Evolutionary conservation across 306 rosid species (phyloP).

Genomic region (Styphnolobium japonicum): DNA sequence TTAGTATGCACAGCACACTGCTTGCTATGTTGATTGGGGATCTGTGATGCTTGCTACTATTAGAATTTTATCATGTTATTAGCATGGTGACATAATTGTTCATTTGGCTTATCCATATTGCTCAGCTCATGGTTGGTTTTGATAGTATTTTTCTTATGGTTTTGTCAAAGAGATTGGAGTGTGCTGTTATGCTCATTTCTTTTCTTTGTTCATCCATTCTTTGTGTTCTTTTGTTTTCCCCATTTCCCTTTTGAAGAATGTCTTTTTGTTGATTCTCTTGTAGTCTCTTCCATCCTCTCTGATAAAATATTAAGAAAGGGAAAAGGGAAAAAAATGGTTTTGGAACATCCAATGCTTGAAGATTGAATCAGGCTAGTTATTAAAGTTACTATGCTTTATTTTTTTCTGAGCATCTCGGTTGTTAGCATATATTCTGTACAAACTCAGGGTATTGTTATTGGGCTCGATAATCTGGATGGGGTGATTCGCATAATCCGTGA

Average conservation of each 20-base stretch:
- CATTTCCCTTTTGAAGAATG: not conserved
- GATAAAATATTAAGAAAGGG: not conserved
- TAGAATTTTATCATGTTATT: not conserved
- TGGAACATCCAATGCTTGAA: not conserved
- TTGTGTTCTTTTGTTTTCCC: not conserved
- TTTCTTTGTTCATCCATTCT: not conserved
- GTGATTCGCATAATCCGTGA: constrained; percentile 68
- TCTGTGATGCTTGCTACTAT: not conserved
- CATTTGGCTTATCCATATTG: not conserved
- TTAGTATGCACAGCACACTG: not conserved
- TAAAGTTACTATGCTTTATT: not conserved
- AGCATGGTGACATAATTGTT: not conserved
- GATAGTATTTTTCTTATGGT: not conserved
- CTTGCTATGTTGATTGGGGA: not conserved
- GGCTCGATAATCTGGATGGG: constrained; percentile 82
- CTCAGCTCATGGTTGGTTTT: not conserved
- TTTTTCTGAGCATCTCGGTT: not conserved
- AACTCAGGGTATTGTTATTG: constrained; percentile 78
- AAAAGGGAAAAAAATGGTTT: not conserved
- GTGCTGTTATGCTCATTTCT: not conserved
- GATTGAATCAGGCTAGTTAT: constrained; percentile 4
- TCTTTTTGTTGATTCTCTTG: not conserved
- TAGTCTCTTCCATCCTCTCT: not conserved
- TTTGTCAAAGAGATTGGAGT: not conserved
- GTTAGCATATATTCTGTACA: constrained; percentile 13